Evolutionary conservation across 2,329 filamentous ascomycete genomes (phyloP).

Genomic region (Penicillium sp.): DNA sequence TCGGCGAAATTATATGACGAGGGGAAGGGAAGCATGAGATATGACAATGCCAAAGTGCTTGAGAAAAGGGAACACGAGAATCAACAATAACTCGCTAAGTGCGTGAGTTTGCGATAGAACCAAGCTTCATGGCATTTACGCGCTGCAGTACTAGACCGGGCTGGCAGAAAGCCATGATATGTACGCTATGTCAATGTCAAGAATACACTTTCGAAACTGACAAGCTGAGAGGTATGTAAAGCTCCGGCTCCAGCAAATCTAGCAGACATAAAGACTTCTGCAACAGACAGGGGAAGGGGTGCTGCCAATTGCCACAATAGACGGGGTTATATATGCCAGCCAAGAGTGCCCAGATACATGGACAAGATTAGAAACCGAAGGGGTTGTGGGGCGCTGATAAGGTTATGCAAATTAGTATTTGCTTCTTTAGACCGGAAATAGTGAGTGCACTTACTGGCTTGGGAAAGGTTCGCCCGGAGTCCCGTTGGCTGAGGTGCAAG

Average conservation of each 20-base stretch:
- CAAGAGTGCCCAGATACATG: slow-evolving; percentile 1
- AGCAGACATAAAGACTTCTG: slow-evolving; percentile 1
- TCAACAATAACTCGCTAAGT: slow-evolving; percentile 15
- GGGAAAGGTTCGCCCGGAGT: slow-evolving; percentile 81
- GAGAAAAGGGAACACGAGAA: neutral
- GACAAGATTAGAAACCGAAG: slow-evolving; percentile 61
- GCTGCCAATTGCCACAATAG: slow-evolving; percentile 10
- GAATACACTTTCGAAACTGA: slow-evolving; percentile 11
- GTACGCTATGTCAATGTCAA: slow-evolving; percentile 23
- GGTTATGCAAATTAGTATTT: slow-evolving; percentile 13
- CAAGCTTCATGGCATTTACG: slow-evolving; percentile 14
- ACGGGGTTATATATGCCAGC: slow-evolving; percentile 30
- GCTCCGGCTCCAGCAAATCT: slow-evolving; percentile 2
- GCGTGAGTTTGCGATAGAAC: slow-evolving; percentile 9
- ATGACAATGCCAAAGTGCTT: neutral
- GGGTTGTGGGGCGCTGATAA: slow-evolving; percentile 67
- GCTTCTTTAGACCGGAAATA: neutral
- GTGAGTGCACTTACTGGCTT: slow-evolving; percentile 79
- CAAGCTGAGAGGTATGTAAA: slow-evolving; percentile 18
- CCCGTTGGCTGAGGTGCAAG: slow-evolving; percentile 85
- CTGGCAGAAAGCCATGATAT: slow-evolving; percentile 18
- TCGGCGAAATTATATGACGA: slow-evolving; percentile 11
- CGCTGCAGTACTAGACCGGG: slow-evolving; percentile 10
- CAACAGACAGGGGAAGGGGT: neutral
- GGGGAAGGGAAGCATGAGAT: neutral